Evolutionary conservation across 805 yeast species (phyloP).

Genomic region (Wickerhamomyces canadensis): DNA sequence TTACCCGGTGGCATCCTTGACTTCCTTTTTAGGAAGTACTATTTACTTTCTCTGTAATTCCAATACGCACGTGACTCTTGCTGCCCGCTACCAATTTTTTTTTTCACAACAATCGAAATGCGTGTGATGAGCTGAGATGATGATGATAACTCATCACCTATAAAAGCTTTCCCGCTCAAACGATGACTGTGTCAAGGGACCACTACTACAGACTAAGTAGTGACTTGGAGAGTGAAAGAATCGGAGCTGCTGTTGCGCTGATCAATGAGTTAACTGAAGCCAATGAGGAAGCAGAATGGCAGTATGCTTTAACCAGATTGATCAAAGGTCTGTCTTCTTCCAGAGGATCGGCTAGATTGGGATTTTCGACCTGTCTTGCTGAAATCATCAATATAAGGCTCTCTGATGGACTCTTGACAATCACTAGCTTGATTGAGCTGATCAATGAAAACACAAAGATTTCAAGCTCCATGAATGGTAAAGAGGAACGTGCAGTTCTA

Average conservation of each 20-base stretch:
- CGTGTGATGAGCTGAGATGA: background rate
- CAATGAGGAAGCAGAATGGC: conserved; percentile 56
- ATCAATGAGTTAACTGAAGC: conserved; percentile 51
- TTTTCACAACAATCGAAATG: background rate
- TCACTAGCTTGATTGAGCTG: conserved; percentile 32
- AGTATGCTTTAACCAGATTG: conserved; percentile 73
- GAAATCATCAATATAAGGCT: conserved; percentile 46
- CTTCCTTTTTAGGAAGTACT: conserved; percentile 11
- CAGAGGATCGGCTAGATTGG: conserved; percentile 78
- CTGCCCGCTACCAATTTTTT: too few species aligned
- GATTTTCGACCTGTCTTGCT: conserved; percentile 82
- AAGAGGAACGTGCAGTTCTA: conserved; percentile 70
- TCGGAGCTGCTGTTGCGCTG: conserved; percentile 62
- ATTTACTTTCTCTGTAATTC: too few species aligned
- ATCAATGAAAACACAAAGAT: conserved; percentile 32
- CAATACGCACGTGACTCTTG: too few species aligned
- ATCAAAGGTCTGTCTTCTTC: conserved; percentile 78
- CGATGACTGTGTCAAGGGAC: conserved; percentile 59
- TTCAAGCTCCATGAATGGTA: conserved; percentile 55
- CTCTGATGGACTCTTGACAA: conserved; percentile 29
- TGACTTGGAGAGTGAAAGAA: conserved; percentile 66
- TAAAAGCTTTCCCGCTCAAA: too few species aligned
- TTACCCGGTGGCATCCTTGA: conserved; percentile 5
- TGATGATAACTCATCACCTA: too few species aligned
- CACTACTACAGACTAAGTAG: conserved; percentile 74